Evolutionary conservation across 2,329 filamentous ascomycete genomes (phyloP).

Genomic region (Rasamsonia emersonii): DNA sequence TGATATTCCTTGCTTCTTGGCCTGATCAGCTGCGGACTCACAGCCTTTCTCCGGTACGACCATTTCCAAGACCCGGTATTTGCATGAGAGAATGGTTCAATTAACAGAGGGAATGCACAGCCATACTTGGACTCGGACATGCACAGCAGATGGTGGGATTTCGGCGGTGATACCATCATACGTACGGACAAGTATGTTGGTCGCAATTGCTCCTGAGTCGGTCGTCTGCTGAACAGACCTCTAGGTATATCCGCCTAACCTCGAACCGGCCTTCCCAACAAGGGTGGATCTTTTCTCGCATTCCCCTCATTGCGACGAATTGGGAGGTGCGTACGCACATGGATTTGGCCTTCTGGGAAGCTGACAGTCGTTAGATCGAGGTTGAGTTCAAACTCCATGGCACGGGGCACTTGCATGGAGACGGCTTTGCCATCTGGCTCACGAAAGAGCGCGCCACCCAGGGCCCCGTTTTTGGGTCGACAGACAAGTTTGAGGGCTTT

Average conservation of each 20-base stretch:
- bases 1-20: constrained; percentile 1
- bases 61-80: too few species aligned
- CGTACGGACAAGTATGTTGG: constrained; percentile 50
- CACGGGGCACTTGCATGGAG: constrained; percentile 80
- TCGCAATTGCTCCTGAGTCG: not conserved
- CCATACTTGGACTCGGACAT: constrained; percentile 97
- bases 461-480: constrained; percentile 80
- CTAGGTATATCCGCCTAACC: constrained; percentile 86
- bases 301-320: constrained; percentile 93
- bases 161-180: constrained; percentile 89
- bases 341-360: not conserved
- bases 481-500: constrained; percentile 85
- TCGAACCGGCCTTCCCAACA: constrained; percentile 83
- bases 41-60: constrained; percentile 68
- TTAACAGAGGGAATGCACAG: constrained; percentile 37
- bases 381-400: constrained; percentile 93
- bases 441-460: constrained; percentile 78
- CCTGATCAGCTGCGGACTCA: constrained; percentile 79
- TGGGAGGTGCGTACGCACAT: constrained; percentile 59
- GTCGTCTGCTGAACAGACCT: constrained; percentile 8
- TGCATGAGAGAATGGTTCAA: not conserved
- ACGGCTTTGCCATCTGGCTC: constrained; percentile 97
- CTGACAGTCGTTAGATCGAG: constrained; percentile 52
- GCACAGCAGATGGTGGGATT: constrained; percentile 98
- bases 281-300: constrained; percentile 88